Base-by-base conservation (phyloP, 1,139 yeast species). In the Arxiozyma telluris region DNA sequence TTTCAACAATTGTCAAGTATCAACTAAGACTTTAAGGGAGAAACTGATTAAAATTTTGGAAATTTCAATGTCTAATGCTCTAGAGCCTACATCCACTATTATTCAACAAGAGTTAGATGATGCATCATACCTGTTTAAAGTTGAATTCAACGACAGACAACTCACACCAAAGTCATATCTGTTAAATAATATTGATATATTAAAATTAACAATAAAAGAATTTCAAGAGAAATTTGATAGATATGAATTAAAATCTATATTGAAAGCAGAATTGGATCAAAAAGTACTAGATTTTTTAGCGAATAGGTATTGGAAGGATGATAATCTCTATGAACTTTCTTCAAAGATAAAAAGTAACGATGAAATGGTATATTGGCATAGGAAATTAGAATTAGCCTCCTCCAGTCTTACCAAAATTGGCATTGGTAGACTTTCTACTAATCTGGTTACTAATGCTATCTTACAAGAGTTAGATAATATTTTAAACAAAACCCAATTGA, bases 41-140 rank as follows among this genome's bases (percentile, higher is more conserved):
- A 90, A 87, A 69, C 77, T 94, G 61, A 90, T 93, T 79, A 81
- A 79, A 58, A 94, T 91, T 8, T 76, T 94, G 62, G 98, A 93
- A 65, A 82, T 80, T 59, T 87, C 96, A 3, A 93, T 94, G 98
- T 89, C 96, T 0, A 78, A 80, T 50, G 87, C 95, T 1, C 76
- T 94, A 55, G 84, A 84, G 60, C 98, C 98, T 21, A 90, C 98
- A 6, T 89, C 90, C 54, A 77, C 81, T 53, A 79, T 91, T 8
- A 91, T 94, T 53, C 89, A 87, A 59, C 93, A 83, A 65, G 98
- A 93, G 69, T 77, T 90, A 53, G 99, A 94, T 68, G 98, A 94
- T 64, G 83, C 98, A 0, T 76, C 95, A 1, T 94, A 94, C 67
- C 84, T 86, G 67, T 93, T 89, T 73, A 94, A 94, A 69, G 98